Conservation (phyloP, 177 flowering plant genomes). For the Tripterygium wilfordii region DNA sequence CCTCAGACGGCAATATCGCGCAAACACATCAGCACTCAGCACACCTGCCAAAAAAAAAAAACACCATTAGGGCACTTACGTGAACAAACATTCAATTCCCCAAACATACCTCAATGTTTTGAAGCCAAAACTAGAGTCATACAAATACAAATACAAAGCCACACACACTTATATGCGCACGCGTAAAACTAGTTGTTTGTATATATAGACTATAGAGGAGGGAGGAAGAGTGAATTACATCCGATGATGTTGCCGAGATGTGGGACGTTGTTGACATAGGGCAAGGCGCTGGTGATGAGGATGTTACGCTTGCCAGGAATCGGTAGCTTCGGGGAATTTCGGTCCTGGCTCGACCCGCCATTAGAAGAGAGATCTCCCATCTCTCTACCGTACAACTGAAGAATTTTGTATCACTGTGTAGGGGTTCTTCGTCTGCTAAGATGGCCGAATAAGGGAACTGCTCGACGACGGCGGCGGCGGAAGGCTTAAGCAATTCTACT, state of each 20-base stretch:
- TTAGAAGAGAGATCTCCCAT: conserved; percentile 5
- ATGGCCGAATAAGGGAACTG: neutral
- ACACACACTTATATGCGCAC: too few species aligned
- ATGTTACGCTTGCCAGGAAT: conserved; percentile 42
- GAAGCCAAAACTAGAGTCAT: neutral
- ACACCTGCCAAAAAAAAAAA: conserved; percentile 24
- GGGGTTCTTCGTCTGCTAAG: too few species aligned
- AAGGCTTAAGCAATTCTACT: neutral
- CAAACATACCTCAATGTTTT: too few species aligned
- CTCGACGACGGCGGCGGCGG: neutral
- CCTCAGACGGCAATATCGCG: conserved; percentile 41
- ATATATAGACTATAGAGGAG: neutral
- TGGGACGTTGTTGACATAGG: conserved; percentile 54
- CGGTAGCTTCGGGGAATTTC: conserved; percentile 26
- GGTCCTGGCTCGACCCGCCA: neutral
- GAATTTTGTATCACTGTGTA: too few species aligned
- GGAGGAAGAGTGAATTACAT: conserved; percentile 15
- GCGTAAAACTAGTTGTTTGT: too few species aligned
- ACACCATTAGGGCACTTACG: neutral
- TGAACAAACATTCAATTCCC: too few species aligned
- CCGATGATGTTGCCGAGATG: conserved; percentile 64
- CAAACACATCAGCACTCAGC: conserved; percentile 53
- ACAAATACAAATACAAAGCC: too few species aligned
- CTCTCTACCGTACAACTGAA: too few species aligned
- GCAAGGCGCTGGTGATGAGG: conserved; percentile 53